Base-by-base conservation (phyloP, 345 rosid species). In the Ailanthus altissimus region DNA sequence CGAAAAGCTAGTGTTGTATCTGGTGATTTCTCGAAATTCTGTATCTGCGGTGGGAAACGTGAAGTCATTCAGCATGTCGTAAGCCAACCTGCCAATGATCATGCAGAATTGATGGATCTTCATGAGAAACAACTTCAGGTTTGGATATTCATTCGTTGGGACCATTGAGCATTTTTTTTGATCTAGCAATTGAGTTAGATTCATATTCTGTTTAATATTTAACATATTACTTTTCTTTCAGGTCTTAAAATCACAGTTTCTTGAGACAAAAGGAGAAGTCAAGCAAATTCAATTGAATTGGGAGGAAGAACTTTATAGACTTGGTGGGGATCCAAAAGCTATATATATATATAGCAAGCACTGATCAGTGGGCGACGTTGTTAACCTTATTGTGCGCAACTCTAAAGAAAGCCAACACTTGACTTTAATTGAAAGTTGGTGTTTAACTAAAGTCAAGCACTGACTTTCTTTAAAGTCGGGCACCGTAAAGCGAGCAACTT, bases 81-180 rank as follows among this genome's bases (percentile, higher is more conserved):
- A 56, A 75, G 40, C 14, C 80, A 79, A 54, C 59, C 59, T 61
- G 81, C 79, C 77, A 61, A 81, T 71, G 76, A 65, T 79, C 81
- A 87, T 73, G 74, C 73, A 50, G 83, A 87, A 69, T 62, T 83
- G 77, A 80, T 86, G 78, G 84, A 82, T 83, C 43, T 82, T 71
- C 97, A 87, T 21, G 88, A 88, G 77, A 90, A 81, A 78, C 89
- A 92, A 83, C 86, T 94, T 9, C 82, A 93, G 97, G 98, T 94
- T 60, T 75, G 78, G 68, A 23, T 16, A 47, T 68, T 18, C 5
- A 10, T 50, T 45, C 23, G 38, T 5, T 64, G 14, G 43, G 28
- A 61, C 11, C n/a, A n/a, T 45, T 50, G 28, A 26, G 23, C 47
- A n/a, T 5, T 11, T 18, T 70, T 0, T 10, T 16, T 18, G 36